Base-by-base conservation (phyloP, 1,139 yeast species). In the Suzukiozyma palmioleophila region DNA sequence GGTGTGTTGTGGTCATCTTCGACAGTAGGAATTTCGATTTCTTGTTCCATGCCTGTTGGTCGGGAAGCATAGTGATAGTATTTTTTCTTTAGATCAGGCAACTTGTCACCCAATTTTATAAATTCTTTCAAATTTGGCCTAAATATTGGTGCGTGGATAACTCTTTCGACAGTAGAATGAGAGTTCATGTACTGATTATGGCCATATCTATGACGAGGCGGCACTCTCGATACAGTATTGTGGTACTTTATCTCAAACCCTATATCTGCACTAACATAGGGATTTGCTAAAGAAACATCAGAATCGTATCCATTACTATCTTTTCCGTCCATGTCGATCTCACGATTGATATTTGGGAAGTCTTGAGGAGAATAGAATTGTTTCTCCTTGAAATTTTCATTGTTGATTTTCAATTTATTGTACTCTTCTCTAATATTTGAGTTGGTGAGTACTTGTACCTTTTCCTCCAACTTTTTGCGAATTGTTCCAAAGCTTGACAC, bases 211-310 rank as follows among this genome's bases (percentile, higher is more conserved):
- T 33, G 35, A 14, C 30, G 33, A 25, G 38, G 24, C 22, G 18
- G 38, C 37, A 22, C 39, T 37, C 8, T 43, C 36, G 33, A 38
- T 43, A 12, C 34, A 32, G 22, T 22, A 22, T 35, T 39, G 28
- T 48, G 53, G 38, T 50, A 40, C 47, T 73, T 77, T 10, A 81
- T 63, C 6, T 66, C 63, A 50, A 81, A 83, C 0, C 75, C 79
- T 51, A 65, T 66, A 38, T 73, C 69, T 3, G 73, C 77, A 16
- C 74, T 64, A 11, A 73, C 54, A 37, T 66, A 69, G 1, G 83
- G 82, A 41, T 74, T 69, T 0, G 82, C 81, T 26, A 72, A 50
- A 0, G 82, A 76, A 1, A 75, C 59, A 44, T 70, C 76, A 0
- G 79, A 73, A 26, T 66, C 69, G 43, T 66, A 66, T 2, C 66